Evolutionary conservation across 2,329 filamentous ascomycete species (phyloP).

Genomic region (Trichophyton verrucosum): DNA sequence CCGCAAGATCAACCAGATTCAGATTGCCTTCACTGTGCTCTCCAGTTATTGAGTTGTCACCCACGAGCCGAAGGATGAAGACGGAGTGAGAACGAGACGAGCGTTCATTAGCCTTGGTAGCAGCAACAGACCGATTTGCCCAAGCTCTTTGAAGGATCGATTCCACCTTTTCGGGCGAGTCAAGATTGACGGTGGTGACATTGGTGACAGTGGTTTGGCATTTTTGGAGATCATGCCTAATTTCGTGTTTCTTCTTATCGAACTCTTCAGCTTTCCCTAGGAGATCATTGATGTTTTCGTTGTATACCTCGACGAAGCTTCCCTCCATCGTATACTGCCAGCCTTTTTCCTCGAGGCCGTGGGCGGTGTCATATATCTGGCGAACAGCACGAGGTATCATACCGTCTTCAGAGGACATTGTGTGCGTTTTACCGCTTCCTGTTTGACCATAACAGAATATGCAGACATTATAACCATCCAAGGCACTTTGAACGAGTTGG

Average conservation of each 20-base stretch:
- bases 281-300: slow-evolving; percentile 88
- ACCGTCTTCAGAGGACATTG: slow-evolving; percentile 81
- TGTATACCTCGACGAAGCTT: slow-evolving; percentile 95
- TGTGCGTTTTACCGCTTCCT: slow-evolving; percentile 90
- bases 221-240: slow-evolving; percentile 69
- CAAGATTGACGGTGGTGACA: slow-evolving; percentile 61
- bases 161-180: slow-evolving; percentile 69
- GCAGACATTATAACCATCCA: slow-evolving; percentile 97
- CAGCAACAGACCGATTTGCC: slow-evolving; percentile 79
- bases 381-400: slow-evolving; percentile 91
- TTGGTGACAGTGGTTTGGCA: slow-evolving; percentile 75
- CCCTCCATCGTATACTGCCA: slow-evolving; percentile 94
- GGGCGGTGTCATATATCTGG: slow-evolving; percentile 86
- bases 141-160: slow-evolving; percentile 67
- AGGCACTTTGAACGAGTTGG: slow-evolving; percentile 86
- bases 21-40: slow-evolving; percentile 85
- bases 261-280: slow-evolving; percentile 59
- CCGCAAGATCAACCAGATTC: slow-evolving; percentile 90
- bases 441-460: slow-evolving; percentile 99
- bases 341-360: slow-evolving; percentile 71
- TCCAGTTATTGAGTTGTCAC: slow-evolving; percentile 58
- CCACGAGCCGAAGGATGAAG: slow-evolving; percentile 66
- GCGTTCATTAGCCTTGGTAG: slow-evolving; percentile 93
- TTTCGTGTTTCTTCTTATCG: slow-evolving; percentile 74
- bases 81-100: slow-evolving; percentile 92